Percentiles rank a stretch among this genome's conserved stretches.
phyloP scores from a whole-genome alignment of 106 monocot genomes.

The Allium sativum region DNA sequence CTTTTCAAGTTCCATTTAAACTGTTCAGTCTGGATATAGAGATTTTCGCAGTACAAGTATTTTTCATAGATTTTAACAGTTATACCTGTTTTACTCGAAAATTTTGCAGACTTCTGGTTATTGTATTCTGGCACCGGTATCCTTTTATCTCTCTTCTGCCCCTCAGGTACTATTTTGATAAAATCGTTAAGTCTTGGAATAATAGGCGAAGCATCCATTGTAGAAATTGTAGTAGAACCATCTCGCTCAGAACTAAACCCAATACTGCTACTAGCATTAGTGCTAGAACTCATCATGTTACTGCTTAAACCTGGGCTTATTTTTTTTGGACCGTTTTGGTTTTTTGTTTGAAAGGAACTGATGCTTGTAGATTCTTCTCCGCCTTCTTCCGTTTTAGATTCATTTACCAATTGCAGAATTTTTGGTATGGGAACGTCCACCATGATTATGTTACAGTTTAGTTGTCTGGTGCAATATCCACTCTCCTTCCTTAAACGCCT shows the following conservation, averaged over 20 bases:
- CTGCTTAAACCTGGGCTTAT: background rate
- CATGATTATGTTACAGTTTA: constrained; percentile 1
- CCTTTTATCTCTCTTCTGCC: background rate
- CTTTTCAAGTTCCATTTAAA: background rate
- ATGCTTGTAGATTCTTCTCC: background rate
- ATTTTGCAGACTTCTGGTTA: background rate
- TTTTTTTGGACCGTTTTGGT: background rate
- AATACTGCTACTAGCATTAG: background rate
- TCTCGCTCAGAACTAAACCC: constrained; percentile 4
- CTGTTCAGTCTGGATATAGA: background rate
- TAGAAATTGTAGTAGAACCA: background rate
- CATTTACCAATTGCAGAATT: background rate
- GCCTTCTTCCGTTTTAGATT: background rate
- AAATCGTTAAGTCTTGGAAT: background rate
- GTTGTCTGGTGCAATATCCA: background rate
- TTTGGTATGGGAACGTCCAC: background rate
- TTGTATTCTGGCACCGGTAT: background rate
- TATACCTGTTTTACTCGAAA: constrained; percentile 4
- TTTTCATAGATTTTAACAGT: background rate
- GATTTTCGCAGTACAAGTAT: background rate
- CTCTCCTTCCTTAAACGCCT: constrained; percentile 5
- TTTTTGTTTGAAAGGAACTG: background rate
- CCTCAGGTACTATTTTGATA: background rate
- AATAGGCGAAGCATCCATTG: background rate
- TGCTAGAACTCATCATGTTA: background rate